phyloP scores from a whole-genome alignment of 176 grass and related monocot species.

The Aegilops umbellulata region DNA sequence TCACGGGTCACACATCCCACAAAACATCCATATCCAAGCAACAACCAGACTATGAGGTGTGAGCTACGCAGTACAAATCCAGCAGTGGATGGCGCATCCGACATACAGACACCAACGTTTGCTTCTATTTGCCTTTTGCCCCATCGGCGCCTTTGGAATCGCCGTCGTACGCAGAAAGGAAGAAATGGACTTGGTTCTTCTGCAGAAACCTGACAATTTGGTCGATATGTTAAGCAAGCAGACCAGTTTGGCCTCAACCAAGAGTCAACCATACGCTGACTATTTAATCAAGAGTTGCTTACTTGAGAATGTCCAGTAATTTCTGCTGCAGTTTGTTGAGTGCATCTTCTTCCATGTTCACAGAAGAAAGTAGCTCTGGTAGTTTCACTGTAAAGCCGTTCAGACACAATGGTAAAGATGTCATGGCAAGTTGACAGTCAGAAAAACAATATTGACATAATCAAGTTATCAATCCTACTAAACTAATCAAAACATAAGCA shows the following conservation, averaged over 20 bases:
- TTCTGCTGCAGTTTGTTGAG: conserved; percentile 77
- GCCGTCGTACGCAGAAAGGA: conserved; percentile 56
- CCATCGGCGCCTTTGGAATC: conserved; percentile 36
- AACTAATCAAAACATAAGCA: conserved; percentile 3
- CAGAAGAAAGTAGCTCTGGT: conserved; percentile 80
- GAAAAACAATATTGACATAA: background rate
- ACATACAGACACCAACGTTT: conserved; percentile 14
- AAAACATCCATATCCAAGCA: conserved; percentile 7
- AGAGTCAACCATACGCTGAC: background rate
- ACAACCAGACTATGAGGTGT: background rate
- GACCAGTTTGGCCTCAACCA: background rate
- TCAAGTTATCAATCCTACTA: background rate
- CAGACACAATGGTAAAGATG: background rate
- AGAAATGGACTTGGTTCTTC: conserved; percentile 82
- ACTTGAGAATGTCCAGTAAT: conserved; percentile 92
- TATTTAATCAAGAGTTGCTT: conserved; percentile 29
- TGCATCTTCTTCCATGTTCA: conserved; percentile 93
- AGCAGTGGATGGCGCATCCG: conserved; percentile 1
- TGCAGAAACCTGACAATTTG: conserved; percentile 73
- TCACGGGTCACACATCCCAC: background rate
- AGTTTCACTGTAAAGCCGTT: conserved; percentile 68
- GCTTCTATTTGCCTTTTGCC: conserved; percentile 35
- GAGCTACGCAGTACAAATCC: conserved; percentile 27
- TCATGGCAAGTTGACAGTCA: background rate
- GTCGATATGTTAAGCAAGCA: background rate